Conservation (phyloP, 345 rosid species). For the Excoecaria cochinchinensis region DNA sequence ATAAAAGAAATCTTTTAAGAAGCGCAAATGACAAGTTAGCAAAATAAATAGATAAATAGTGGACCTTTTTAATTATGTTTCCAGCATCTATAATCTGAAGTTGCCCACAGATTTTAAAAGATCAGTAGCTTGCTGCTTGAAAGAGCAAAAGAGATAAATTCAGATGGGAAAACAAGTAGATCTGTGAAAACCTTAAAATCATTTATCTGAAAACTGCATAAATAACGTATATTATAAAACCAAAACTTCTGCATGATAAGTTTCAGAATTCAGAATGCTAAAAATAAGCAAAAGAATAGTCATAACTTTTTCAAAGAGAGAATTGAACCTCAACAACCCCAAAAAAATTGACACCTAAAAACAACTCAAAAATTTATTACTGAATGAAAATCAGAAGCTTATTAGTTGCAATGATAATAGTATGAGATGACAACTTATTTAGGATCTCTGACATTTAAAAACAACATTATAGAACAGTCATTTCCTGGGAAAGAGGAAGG, state of each 20-base stretch:
- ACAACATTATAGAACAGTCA: no score
- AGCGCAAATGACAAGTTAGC: not conserved
- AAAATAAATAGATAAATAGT: not conserved
- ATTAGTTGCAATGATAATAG: conserved; percentile 7
- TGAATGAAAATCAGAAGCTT: conserved; percentile 12
- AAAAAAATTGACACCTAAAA: conserved; percentile 65
- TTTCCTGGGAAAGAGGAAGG: no score
- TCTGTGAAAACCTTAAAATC: not conserved
- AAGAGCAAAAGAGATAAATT: conserved; percentile 5
- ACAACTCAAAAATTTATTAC: conserved; percentile 18
- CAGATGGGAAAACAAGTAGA: not conserved
- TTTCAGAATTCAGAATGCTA: conserved; percentile 11
- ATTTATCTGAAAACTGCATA: not conserved
- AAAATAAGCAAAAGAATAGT: conserved; percentile 6
- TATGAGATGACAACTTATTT: conserved; percentile 40
- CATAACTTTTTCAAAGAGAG: conserved; percentile 37
- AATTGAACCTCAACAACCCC: conserved; percentile 40
- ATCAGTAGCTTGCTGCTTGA: conserved; percentile 1
- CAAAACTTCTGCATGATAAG: not conserved
- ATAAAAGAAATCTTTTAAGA: conserved; percentile 1
- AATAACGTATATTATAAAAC: not conserved
- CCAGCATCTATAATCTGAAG: not conserved
- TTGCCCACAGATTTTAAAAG: not conserved
- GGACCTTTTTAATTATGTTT: not conserved
- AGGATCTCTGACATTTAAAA: conserved; percentile 49